A percentile compares a stretch with the other conserved stretches of the same genome.
phyloP scores from a whole-genome alignment of 2,329 filamentous ascomycete genomes.

The Erysiphe pulchra region DNA sequence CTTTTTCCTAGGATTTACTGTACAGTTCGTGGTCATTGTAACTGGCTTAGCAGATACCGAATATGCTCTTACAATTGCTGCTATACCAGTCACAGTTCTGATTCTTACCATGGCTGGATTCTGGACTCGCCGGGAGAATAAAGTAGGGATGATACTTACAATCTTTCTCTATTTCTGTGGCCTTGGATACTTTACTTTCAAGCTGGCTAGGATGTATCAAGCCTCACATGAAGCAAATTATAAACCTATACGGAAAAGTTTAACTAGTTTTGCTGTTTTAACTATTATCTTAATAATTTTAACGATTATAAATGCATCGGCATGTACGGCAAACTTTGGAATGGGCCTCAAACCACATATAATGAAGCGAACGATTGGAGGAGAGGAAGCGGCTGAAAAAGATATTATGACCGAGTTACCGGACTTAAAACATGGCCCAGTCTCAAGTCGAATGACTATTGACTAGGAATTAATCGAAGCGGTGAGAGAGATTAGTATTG shows the following conservation, averaged over 20 bases:
- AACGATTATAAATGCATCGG: slow-evolving; percentile 65
- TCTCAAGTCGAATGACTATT: slow-evolving; percentile 22
- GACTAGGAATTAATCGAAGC: slow-evolving; percentile 14
- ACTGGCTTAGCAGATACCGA: slow-evolving; percentile 42
- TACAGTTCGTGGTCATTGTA: slow-evolving; percentile 91
- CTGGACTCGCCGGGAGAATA: slow-evolving; percentile 66
- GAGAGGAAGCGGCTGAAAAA: slow-evolving; percentile 20
- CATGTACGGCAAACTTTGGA: slow-evolving; percentile 79
- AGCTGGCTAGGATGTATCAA: slow-evolving; percentile 87
- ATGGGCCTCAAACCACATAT: slow-evolving; percentile 76
- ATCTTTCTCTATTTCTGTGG: slow-evolving; percentile 75
- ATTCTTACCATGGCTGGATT: slow-evolving; percentile 68
- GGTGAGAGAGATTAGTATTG: slow-evolving; percentile 2
- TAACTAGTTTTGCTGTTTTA: slow-evolving; percentile 84
- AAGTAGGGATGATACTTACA: slow-evolving; percentile 46
- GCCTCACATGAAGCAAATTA: slow-evolving; percentile 34
- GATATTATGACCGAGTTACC: slow-evolving; percentile 21
- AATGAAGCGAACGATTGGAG: slow-evolving; percentile 25
- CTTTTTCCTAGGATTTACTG: slow-evolving; percentile 96
- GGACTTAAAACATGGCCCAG: slow-evolving; percentile 16
- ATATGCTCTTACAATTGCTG: slow-evolving; percentile 65
- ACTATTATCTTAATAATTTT: slow-evolving; percentile 71
- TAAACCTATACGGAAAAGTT: slow-evolving; percentile 50
- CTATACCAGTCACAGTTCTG: slow-evolving; percentile 71
- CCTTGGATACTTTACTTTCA: slow-evolving; percentile 91